phyloP scores from a whole-genome alignment of 306 rosid genomes.

The Parietaria judaica region DNA sequence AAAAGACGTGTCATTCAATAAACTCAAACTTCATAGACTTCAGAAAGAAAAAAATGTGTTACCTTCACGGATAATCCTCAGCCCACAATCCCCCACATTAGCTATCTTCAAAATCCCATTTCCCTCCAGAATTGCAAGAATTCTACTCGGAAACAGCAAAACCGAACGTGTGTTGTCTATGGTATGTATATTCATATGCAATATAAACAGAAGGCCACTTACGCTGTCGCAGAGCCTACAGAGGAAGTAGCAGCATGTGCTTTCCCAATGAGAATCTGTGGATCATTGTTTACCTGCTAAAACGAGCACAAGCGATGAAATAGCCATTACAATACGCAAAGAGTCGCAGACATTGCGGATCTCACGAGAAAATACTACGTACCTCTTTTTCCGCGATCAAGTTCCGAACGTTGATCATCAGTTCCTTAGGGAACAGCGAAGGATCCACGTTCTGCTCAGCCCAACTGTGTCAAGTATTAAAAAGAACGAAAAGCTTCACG shows the following conservation, averaged over 20 bases:
- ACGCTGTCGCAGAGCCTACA: constrained; percentile 92
- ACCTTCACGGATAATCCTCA: constrained; percentile 72
- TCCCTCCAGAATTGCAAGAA: constrained; percentile 75
- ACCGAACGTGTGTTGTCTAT: constrained; percentile 11
- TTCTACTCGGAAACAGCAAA: constrained; percentile 28
- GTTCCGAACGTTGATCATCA: constrained; percentile 57
- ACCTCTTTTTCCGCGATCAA: constrained; percentile 66
- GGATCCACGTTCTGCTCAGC: constrained; percentile 90
- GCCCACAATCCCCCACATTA: constrained; percentile 90
- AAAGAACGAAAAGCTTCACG: constrained; percentile 2
- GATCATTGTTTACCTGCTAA: constrained; percentile 68
- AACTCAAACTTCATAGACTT: neutral
- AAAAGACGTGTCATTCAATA: constrained; percentile 6
- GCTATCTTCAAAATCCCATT: constrained; percentile 78
- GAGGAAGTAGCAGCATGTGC: constrained; percentile 89
- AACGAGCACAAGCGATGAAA: constrained; percentile 5
- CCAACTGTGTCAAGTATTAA: constrained; percentile 38
- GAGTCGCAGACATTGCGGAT: neutral
- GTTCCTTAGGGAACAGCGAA: constrained; percentile 69
- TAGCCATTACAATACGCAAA: neutral
- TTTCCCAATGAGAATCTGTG: constrained; percentile 65
- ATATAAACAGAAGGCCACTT: constrained; percentile 19
- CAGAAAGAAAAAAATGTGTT: constrained; percentile 13
- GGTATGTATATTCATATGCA: neutral
- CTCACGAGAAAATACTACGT: constrained; percentile 8